Evolutionary conservation across 768 basidiomycete species (phyloP), one percentile per base, ranked within the genome.

Genomic region (Suillus placidus): DNA sequence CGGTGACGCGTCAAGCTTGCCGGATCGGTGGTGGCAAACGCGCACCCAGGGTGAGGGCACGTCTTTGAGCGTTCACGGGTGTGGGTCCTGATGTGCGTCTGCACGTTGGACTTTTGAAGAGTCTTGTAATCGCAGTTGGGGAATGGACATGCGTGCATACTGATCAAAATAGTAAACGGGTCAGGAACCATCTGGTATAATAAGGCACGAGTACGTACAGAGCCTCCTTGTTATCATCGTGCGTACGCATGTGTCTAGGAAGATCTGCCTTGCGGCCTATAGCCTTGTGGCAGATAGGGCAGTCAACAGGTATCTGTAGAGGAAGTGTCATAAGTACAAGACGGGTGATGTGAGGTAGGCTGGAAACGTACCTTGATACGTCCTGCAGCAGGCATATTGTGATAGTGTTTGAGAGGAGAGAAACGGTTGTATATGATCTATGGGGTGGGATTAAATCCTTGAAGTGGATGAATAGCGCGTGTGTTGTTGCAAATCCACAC

Each of bases 191-290:
- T 73, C 38, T 71, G 58, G 6, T 1, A 60, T 34, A 13, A 35
- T 18, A 20, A 2, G 13, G 20, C 38, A 1, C 9, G 30, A 38
- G 6, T 1, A 70, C 77, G 40, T 42, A 79, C 78, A 70, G 14
- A 0, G 64, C 61, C 12, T 74, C 70, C 63, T 71, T 73, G 49
- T 76, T 65, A 1, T 45, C 7, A 7, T 67, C 60, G 37, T 79
- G 78, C 0, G 49, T 67, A 5, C 61, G 65, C 69, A 73, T 70
- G n/a, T 79, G 77, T 7, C 78, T 69, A 0, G 61, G 37, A 1
- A 79, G 62, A 51, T 77, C 78, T 20, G 71, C 65, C 61, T 63
- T 73, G 45, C 75, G 71, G 10, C 69, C 60, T 42, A 79, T 34
- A 16, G 2, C 45, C 40, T 56, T 65, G 1, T 55, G 56, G 43